These are phyloP conservation scores for Dendrobium nobile DNA, from an alignment of 106 monocot genomes.

Conservation along the genomic window DNA sequence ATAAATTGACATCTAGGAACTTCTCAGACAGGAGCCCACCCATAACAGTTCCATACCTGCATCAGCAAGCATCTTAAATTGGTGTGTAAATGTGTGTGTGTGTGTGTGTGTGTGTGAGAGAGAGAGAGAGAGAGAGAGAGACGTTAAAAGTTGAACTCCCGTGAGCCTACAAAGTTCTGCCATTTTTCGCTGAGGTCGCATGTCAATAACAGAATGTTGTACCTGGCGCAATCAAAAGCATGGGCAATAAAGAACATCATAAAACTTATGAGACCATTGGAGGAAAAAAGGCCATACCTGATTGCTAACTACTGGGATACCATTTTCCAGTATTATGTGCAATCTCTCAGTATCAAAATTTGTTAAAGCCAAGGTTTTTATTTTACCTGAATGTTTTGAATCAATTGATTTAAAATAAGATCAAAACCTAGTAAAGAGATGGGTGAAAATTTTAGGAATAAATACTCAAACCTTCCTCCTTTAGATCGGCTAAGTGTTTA, in stretches of 20 bases:
- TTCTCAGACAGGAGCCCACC: conserved; percentile 93
- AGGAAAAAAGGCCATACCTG: conserved; percentile 38
- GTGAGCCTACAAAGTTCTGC: conserved; percentile 77
- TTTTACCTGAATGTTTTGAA: conserved; percentile 53
- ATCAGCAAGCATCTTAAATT: conserved; percentile 1
- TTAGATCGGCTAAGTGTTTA: conserved; percentile 77
- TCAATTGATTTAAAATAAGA: conserved; percentile 6
- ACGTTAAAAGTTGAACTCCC: conserved; percentile 93
- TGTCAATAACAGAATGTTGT: conserved; percentile 95
- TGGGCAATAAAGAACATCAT: neutral
- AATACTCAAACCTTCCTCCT: conserved; percentile 66
- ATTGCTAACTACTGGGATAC: conserved; percentile 77
- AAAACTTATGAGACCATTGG: neutral
- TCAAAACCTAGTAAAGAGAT: neutral
- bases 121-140: conserved; percentile 34
- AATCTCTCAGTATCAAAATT: conserved; percentile 72
- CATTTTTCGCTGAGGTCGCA: conserved; percentile 93
- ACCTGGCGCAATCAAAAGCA: conserved; percentile 37
- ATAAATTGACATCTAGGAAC: conserved; percentile 79
- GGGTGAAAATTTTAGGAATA: neutral
- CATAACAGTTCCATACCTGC: conserved; percentile 98
- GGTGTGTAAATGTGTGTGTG: neutral
- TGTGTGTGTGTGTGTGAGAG: neutral
- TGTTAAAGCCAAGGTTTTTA: conserved; percentile 71
- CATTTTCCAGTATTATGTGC: conserved; percentile 58